Evolutionary conservation across 202 grass and related monocot genomes (phyloP), one percentile per base, ranked within the genome.

Genomic region (Panicum virgatum): DNA sequence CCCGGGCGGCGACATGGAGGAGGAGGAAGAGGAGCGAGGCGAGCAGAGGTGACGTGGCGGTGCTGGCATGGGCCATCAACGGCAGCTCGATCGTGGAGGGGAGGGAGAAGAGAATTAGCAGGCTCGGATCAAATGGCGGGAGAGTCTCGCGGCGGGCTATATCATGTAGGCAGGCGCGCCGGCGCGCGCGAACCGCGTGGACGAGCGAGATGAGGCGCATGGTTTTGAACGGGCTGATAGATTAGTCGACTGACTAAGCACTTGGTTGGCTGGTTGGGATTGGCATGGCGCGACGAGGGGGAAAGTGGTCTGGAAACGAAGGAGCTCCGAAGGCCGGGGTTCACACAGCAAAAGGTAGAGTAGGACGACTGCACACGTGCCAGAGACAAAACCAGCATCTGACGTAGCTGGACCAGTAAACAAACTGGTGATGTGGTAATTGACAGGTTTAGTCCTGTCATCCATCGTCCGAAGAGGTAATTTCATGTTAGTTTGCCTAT

Each of bases 131-230:
- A 32, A 29, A 58, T 67, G 62, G 22, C 7, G 22, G 46, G 1
- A 23, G 67, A 14, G 62, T 2, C 5, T 5, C 11, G 51, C 3
- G 43, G 36, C 42, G 48, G 72, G 20, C 5, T 63, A 62, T 22
- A 45, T 79, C 14, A 48, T 64, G 44, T 14, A 23, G 10, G n/a
- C n/a, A n/a, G n/a, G 47, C 7, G n/a, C 22, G 42, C 0, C 50
- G 66, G 42, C 11, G n/a, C n/a, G n/a, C n/a, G n/a, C 30, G 76
- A 6, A 14, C 25, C 71, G 82, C 71, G 71, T 89, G 76, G 82
- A 6, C 6, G 20, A 12, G 66, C 14, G 3, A 9, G 14, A n/a
- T 27, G 30, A 66, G 61, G 42, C 39, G 46, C 45, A 72, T 32
- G 77, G 59, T 86, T 85, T 85, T 73, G 73, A 66, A 78, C 7